These are phyloP conservation scores for Penicillium capsulatum DNA, from an alignment of 2,329 filamentous ascomycete species.

Conservation along the genomic window DNA sequence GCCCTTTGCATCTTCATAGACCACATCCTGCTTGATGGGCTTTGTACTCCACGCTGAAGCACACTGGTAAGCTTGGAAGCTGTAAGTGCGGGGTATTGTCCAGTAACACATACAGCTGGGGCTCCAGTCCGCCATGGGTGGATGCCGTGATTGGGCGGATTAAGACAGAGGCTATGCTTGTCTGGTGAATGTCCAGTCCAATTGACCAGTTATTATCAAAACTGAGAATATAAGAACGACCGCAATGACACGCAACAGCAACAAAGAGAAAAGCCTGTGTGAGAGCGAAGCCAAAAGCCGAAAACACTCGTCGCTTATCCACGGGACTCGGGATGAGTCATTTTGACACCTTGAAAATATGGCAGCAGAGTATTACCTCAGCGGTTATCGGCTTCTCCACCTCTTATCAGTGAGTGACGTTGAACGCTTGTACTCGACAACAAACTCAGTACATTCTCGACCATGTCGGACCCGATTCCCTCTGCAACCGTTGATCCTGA, in stretches of 20 bases:
- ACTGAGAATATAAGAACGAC: background rate
- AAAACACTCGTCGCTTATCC: conserved; percentile 18
- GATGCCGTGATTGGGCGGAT: conserved; percentile 1
- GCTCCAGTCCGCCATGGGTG: conserved; percentile 29
- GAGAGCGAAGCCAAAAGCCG: conserved; percentile 2
- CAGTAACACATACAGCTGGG: conserved; percentile 24
- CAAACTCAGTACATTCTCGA: conserved; percentile 5
- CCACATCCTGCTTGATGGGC: conserved; percentile 46
- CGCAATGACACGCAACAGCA: background rate
- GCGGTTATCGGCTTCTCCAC: background rate
- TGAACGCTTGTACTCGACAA: background rate
- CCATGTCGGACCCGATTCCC: conserved; percentile 45
- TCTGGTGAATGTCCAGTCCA: background rate
- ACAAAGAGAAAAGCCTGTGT: conserved; percentile 8
- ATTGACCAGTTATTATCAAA: background rate
- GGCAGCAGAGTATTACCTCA: conserved; percentile 4
- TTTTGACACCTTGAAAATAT: conserved; percentile 4
- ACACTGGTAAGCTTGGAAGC: background rate
- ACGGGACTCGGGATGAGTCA: conserved; percentile 19
- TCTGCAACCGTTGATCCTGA: conserved; percentile 37
- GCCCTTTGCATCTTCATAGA: conserved; percentile 42
- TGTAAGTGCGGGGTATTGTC: background rate
- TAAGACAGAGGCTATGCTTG: no score
- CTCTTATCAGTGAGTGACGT: conserved; percentile 14
- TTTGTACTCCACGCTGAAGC: conserved; percentile 41